A percentile compares a stretch with the other conserved stretches of the same genome.
phyloP scores from a whole-genome alignment of 139 green algal genomes.

The Ulvella scutata region DNA sequence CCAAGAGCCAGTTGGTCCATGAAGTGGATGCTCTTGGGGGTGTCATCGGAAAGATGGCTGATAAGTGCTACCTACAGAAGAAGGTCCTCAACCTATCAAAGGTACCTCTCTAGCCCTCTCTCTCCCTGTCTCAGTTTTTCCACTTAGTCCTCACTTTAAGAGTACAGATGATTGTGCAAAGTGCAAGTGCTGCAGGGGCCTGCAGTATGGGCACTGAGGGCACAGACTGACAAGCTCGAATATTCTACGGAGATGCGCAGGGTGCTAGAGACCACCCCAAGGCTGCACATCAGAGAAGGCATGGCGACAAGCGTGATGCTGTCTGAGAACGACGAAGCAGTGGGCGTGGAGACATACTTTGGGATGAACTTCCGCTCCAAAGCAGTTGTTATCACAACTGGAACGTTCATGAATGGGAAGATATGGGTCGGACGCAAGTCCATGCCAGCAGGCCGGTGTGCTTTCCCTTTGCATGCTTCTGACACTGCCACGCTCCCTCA shows the following conservation, averaged over 20 bases:
- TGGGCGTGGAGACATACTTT: conserved; percentile 82
- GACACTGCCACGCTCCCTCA: not conserved
- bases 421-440: conserved; percentile 87
- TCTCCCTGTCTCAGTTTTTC: not conserved
- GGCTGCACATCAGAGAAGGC: conserved; percentile 77
- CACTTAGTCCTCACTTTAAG: too few relatives aligned
- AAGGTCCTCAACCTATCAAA: conserved; percentile 86
- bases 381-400: conserved; percentile 87
- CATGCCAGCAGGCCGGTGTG: conserved; percentile 64
- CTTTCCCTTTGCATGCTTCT: not conserved
- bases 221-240: conserved; percentile 95
- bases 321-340: conserved; percentile 71
- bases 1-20: conserved; percentile 91
- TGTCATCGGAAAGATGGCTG: conserved; percentile 86
- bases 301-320: conserved; percentile 51
- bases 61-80: conserved; percentile 89
- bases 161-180: not conserved
- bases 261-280: conserved; percentile 60
- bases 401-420: conserved; percentile 94
- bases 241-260: conserved; percentile 58
- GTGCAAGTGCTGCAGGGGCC: conserved; percentile 44
- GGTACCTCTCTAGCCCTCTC: conserved; percentile 11
- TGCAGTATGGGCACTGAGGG: conserved; percentile 90
- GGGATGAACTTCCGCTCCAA: conserved; percentile 66
- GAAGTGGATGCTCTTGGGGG: conserved; percentile 92